Base-by-base conservation (phyloP, 1,284 basidiomycete species). In the Rhodotorula mucilaginosa region DNA sequence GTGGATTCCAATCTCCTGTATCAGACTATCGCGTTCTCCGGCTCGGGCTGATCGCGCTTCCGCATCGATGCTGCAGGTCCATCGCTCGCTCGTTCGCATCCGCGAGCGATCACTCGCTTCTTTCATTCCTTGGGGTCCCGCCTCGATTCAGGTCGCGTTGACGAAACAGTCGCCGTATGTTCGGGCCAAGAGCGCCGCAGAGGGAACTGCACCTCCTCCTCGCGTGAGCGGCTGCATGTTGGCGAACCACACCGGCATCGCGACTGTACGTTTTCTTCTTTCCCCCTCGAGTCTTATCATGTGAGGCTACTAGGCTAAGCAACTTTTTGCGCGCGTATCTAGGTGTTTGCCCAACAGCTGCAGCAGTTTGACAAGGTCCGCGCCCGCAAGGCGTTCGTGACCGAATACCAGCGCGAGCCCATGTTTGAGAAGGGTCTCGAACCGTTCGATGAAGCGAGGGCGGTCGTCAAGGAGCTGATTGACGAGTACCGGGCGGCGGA, bases 41-140 rank as follows among this genome's bases (percentile, higher is more conserved):
- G 5, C 19, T 4, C 31, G 16, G 10, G 58, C 64, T 58, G 29
- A 47, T 23, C 15, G 16, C 15, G 4, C 18, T 12, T 21, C 23
- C 46, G 31, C 49, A 19, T n/a, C 21, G 5, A 18, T 15, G 12
- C 8, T 31, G 26, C 75, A 94, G 92, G 91, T 94, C 13, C 97
- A 99, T 82, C 97, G 99, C 87, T 97, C 93, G 21, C 84, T 99
- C 48, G 86, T 99, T 34, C 89, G 97, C 15, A 99, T 99, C 78
- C 88, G 97, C 48, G 97, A 99, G 82, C 88, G 96, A 47, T 93
- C 98, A 79, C 85, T 99, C 21, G 96, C 97, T 12, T 97, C 91
- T 80, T 99, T 99, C 82, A 98, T 99, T 73, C 96, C 97, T 3
- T 99, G 97, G 97, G 97, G 97, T 6, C 97, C 97, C 1, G 96